These are phyloP conservation scores for Lactarius trivialis DNA, from an alignment of 768 basidiomycete genomes.

Conservation along the genomic window DNA sequence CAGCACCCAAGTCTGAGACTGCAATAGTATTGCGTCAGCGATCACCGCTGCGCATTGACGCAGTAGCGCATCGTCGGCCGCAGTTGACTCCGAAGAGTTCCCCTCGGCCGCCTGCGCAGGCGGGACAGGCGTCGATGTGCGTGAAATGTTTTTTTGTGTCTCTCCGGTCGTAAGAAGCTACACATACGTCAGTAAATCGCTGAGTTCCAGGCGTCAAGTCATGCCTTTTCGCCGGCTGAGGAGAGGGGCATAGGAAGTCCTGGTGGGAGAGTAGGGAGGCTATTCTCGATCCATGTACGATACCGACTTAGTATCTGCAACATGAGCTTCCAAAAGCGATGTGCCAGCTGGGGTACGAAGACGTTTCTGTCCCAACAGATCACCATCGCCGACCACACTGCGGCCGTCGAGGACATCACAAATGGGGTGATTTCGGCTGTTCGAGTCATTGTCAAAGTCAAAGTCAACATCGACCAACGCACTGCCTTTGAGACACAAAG, in stretches of 20 bases:
- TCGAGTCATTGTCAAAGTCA: neutral
- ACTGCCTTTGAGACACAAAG: neutral
- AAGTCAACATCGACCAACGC: neutral
- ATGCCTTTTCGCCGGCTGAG: constrained; percentile 29
- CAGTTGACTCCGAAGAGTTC: constrained; percentile 46
- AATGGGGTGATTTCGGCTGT: constrained; percentile 34
- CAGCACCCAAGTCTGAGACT: constrained; percentile 44
- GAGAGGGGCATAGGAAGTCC: constrained; percentile 28
- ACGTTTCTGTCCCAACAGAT: constrained; percentile 85
- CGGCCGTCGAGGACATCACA: constrained; percentile 55
- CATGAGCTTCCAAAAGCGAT: constrained; percentile 87
- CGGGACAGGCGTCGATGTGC: constrained; percentile 48
- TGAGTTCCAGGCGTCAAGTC: constrained; percentile 29
- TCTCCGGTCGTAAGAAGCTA: constrained; percentile 5
- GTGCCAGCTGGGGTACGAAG: constrained; percentile 73
- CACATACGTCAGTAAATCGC: neutral
- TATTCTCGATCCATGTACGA: constrained; percentile 40
- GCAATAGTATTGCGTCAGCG: constrained; percentile 58
- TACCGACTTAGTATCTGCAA: constrained; percentile 58
- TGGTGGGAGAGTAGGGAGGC: constrained; percentile 40
- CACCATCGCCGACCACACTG: constrained; percentile 64
- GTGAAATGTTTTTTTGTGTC: constrained; percentile 28
- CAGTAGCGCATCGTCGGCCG: constrained; percentile 58
- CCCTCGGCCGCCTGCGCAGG: constrained; percentile 38
- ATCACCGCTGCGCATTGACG: constrained; percentile 62